These are phyloP conservation scores for Jamesozyma jinghongensis DNA, from an alignment of 805 yeast genomes.

Conservation along the genomic window DNA sequence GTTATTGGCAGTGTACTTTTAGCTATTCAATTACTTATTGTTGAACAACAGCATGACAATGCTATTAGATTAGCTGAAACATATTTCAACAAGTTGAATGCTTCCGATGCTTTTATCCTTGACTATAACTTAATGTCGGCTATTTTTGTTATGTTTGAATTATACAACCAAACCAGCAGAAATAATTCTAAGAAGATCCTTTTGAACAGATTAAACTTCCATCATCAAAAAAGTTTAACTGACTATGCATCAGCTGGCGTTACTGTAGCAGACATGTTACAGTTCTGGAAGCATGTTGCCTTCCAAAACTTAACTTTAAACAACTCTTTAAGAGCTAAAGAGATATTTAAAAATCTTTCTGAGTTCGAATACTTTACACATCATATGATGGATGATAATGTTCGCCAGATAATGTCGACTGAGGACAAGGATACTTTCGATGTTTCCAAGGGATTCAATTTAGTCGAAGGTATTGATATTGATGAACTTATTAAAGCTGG, in stretches of 20 bases:
- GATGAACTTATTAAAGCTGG: slow-evolving; percentile 15
- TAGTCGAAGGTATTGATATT: slow-evolving; percentile 19
- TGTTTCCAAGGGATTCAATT: slow-evolving; percentile 9
- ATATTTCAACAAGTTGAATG: slow-evolving; percentile 13
- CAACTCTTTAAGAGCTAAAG: slow-evolving; percentile 10
- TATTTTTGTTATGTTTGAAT: slow-evolving; percentile 19
- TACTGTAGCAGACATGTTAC: slow-evolving; percentile 4
- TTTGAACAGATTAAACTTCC: slow-evolving; percentile 9
- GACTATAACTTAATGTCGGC: slow-evolving; percentile 4
- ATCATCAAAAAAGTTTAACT: background rate
- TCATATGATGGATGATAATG: slow-evolving; percentile 1
- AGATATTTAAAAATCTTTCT: slow-evolving; percentile 10
- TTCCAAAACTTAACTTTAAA: slow-evolving; percentile 20
- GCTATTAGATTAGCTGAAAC: slow-evolving; percentile 23
- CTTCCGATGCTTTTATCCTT: background rate
- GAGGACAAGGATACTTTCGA: slow-evolving; percentile 7
- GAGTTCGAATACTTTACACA: background rate
- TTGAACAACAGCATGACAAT: slow-evolving; percentile 23
- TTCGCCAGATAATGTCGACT: slow-evolving; percentile 5
- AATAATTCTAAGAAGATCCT: slow-evolving; percentile 13
- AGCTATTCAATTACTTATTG: slow-evolving; percentile 21
- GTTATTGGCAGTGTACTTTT: slow-evolving; percentile 19
- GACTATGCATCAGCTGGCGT: background rate
- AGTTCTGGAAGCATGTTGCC: slow-evolving; percentile 26
- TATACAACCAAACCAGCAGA: slow-evolving; percentile 20